Conservation (phyloP, 1,139 yeast species). For the Yamadazyma atmosphaerica region DNA sequence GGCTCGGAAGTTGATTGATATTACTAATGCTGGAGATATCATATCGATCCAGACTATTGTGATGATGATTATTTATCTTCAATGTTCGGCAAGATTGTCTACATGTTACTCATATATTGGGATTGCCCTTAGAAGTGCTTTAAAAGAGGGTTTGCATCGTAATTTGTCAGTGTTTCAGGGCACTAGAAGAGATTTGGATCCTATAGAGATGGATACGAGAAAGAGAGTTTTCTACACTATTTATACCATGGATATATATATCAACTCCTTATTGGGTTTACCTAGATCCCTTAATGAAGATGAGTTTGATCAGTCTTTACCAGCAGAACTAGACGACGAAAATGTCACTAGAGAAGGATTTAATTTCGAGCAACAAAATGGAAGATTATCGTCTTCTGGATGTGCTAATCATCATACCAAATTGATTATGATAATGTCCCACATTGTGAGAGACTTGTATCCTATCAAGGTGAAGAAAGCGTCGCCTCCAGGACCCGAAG, state of each 20-base stretch:
- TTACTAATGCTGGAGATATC: constrained; percentile 48
- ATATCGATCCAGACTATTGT: constrained; percentile 67
- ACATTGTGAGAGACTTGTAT: constrained; percentile 43
- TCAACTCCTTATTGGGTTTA: constrained; percentile 84
- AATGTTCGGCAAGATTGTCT: constrained; percentile 86
- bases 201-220: constrained; percentile 82
- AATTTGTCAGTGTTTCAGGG: constrained; percentile 56
- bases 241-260: constrained; percentile 88
- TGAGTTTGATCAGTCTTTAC: constrained; percentile 87
- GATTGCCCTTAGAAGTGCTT: constrained; percentile 83
- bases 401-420: constrained; percentile 87
- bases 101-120: constrained; percentile 93
- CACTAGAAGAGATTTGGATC: constrained; percentile 57
- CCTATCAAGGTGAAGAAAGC: constrained; percentile 35
- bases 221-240: constrained; percentile 87
- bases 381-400: constrained; percentile 66
- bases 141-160: constrained; percentile 86
- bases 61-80: constrained; percentile 73
- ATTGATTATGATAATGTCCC: constrained; percentile 52
- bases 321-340: constrained; percentile 84
- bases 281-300: constrained; percentile 76
- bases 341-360: constrained; percentile 69
- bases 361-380: constrained; percentile 36
- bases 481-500: constrained; percentile 5
- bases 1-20: constrained; percentile 74